Evolutionary conservation across 768 basidiomycete genomes (phyloP).

Genomic region (Pleurotus tuoliensis): DNA sequence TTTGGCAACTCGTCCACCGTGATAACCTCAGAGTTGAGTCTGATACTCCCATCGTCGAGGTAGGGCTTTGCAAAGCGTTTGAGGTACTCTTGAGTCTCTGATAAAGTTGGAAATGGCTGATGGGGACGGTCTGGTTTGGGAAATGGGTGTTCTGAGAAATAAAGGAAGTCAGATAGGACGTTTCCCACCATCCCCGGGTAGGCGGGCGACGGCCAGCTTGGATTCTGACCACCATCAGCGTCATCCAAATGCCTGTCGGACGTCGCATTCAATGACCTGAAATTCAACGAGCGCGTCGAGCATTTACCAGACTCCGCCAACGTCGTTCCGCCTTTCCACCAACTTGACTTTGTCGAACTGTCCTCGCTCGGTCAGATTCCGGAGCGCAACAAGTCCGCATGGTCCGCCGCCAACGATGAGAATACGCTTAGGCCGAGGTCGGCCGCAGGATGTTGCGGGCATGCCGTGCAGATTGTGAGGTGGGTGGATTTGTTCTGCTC

Average conservation of each 20-base stretch:
- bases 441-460: too few species aligned
- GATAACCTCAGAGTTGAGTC: constrained; percentile 37
- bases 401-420: constrained; percentile 47
- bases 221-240: constrained; percentile 9
- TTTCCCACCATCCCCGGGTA: constrained; percentile 48
- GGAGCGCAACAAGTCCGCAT: constrained; percentile 42
- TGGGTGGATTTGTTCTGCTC: too few species aligned
- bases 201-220: constrained; percentile 43
- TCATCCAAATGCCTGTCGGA: constrained; percentile 29
- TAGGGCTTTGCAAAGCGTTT: constrained; percentile 30
- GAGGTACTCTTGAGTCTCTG: constrained; percentile 35
- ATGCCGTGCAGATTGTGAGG: too few species aligned
- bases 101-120: constrained; percentile 38
- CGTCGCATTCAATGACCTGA: neutral
- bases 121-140: constrained; percentile 24
- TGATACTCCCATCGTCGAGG: constrained; percentile 27
- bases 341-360: constrained; percentile 39
- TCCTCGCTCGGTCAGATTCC: constrained; percentile 41
- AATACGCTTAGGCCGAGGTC: constrained; percentile 23
- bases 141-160: constrained; percentile 33
- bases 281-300: neutral
- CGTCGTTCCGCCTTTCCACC: constrained; percentile 41
- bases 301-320: constrained; percentile 49
- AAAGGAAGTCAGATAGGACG: constrained; percentile 41
- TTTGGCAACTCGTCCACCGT: constrained; percentile 30